A percentile compares a stretch with the other conserved stretches of the same genome.
These are phyloP conservation scores for Coleophoma eucalyptorum DNA, from an alignment of 2,329 filamentous ascomycete genomes.

Conservation along the genomic window DNA sequence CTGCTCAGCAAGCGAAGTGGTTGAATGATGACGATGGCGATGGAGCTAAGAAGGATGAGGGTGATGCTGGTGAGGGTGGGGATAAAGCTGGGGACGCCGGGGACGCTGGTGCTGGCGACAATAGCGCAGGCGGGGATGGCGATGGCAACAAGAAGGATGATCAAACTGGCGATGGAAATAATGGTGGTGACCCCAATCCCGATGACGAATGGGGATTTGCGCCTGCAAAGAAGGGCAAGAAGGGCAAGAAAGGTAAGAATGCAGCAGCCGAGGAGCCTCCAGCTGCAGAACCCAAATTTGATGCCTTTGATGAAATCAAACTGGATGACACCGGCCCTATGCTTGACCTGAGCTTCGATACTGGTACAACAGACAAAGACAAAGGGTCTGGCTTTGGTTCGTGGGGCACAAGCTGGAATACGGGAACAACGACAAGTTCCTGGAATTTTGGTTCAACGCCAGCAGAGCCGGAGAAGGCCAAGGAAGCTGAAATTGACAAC, in stretches of 20 bases:
- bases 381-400: constrained; percentile 41
- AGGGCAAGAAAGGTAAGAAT: constrained; percentile 57
- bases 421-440: constrained; percentile 33
- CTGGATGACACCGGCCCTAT: constrained; percentile 57
- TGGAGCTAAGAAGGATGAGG: constrained; percentile 37
- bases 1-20: constrained; percentile 41
- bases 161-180: constrained; percentile 34
- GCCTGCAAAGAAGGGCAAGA: constrained; percentile 43
- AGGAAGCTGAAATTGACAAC: constrained; percentile 36
- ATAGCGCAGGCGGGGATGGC: constrained; percentile 30
- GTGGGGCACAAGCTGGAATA: constrained; percentile 59
- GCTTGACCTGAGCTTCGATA: constrained; percentile 50
- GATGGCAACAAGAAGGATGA: constrained; percentile 27
- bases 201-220: constrained; percentile 51
- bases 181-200: constrained; percentile 33
- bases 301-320: constrained; percentile 67
- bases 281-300: constrained; percentile 33
- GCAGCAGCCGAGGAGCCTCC: constrained; percentile 30
- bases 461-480: constrained; percentile 35
- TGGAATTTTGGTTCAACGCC: constrained; percentile 41
- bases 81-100: constrained; percentile 29
- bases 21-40: constrained; percentile 43
- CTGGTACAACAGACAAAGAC: constrained; percentile 35
- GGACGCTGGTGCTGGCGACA: constrained; percentile 27
- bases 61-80: constrained; percentile 29